These are phyloP conservation scores for Tulasnella sp. DNA, from an alignment of 768 basidiomycete species.

Conservation along the genomic window DNA sequence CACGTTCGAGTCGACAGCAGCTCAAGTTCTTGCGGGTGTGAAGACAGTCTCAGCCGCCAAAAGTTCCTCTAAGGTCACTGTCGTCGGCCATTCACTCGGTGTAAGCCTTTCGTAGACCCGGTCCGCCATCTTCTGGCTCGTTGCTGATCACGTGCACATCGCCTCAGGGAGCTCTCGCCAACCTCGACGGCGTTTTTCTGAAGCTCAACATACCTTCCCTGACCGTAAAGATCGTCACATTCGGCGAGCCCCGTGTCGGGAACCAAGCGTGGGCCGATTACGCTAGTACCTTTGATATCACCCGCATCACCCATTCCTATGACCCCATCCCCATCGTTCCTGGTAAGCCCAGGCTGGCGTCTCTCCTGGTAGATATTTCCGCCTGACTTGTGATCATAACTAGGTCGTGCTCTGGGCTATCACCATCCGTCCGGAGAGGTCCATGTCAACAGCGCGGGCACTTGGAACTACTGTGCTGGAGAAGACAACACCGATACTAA, in stretches of 20 bases:
- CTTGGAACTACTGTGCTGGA: conserved; percentile 15
- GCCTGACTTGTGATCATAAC: too few relatives aligned
- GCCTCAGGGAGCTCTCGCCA: conserved; percentile 6
- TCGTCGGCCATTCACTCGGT: conserved; percentile 14
- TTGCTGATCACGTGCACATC: not conserved
- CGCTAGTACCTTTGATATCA: conserved; percentile 29
- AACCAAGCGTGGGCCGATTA: conserved; percentile 41
- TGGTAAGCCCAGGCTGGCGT: not conserved
- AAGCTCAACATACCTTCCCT: conserved; percentile 11
- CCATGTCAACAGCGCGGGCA: not conserved
- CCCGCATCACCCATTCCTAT: conserved; percentile 16
- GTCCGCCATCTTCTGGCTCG: not conserved
- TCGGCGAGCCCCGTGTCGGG: conserved; percentile 13
- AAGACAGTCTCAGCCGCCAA: conserved; percentile 7
- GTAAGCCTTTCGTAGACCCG: not conserved
- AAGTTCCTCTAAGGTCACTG: conserved; percentile 5
- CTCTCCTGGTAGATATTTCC: not conserved
- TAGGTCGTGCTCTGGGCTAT: not conserved
- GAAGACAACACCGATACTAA: conserved; percentile 12
- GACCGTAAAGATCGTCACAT: conserved; percentile 11
- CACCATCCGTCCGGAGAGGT: not conserved
- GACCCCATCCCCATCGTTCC: conserved; percentile 24
- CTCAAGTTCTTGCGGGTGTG: conserved; percentile 2
- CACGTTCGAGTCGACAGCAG: conserved; percentile 3
- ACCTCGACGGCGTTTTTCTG: conserved; percentile 7